Percentiles rank a stretch among this genome's conserved stretches.
Conservation (phyloP, 2,329 filamentous ascomycete species). For the Aspergillus flavus region DNA sequence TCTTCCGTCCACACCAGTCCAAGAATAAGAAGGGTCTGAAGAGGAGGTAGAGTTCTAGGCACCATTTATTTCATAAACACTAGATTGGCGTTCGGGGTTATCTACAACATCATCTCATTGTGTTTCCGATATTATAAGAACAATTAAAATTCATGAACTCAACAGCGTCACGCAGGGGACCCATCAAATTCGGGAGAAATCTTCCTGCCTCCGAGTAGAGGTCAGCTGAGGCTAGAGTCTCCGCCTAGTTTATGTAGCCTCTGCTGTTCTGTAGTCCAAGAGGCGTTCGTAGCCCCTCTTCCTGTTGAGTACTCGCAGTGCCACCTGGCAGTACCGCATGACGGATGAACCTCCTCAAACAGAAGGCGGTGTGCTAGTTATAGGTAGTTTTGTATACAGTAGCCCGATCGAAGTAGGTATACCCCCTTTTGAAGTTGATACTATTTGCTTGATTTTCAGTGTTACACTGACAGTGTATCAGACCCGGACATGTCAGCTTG, state of each 20-base stretch:
- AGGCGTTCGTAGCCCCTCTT: background rate
- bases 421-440: background rate
- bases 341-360: background rate
- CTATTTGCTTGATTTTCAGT: background rate
- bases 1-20: conserved; percentile 38
- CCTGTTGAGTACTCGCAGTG: no score
- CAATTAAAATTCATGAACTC: background rate
- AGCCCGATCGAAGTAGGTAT: background rate
- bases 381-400: background rate
- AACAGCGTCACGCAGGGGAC: background rate
- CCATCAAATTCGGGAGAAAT: background rate
- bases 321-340: background rate
- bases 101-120: background rate
- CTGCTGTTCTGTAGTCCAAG: background rate
- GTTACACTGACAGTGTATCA: background rate
- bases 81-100: conserved; percentile 18
- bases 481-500: background rate
- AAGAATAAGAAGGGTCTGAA: conserved; percentile 35
- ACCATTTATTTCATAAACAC: background rate
- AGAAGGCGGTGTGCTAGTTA: conserved; percentile 11
- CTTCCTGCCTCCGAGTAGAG: background rate
- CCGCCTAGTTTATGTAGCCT: background rate
- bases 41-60: conserved; percentile 30
- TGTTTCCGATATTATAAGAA: background rate
- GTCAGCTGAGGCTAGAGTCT: background rate